Base-by-base conservation (phyloP, 352 stramenopile species). In the Globisporangium viniferum region DNA sequence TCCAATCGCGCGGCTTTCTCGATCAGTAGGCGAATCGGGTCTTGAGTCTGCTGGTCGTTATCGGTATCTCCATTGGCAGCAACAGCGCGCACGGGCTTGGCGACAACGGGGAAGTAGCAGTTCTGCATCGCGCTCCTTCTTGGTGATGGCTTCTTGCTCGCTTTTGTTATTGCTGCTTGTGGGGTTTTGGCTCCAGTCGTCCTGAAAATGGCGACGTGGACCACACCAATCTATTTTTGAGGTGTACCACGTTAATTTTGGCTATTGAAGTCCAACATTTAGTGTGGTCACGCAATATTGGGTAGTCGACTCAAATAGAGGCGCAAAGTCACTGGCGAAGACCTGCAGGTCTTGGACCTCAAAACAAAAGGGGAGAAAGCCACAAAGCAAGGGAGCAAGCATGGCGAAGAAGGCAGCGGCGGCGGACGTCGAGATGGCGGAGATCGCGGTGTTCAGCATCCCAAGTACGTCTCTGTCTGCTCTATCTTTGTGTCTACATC, bases 101-200 rank as follows among this genome's bases (percentile, higher is more conserved):
- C 75, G 24, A 72, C 72, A 49, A 72, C 62, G 9, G 84, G 88
- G 61, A 89, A 93, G 81, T 95, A 95, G 74, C 86, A 93, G 74
- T 95, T 95, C 75, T 95, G 88, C 88, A 95, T 95, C 31, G n/a
- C 10, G 63, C 7, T 49, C 20, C 20, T 46, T 35, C 20, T 46
- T 35, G 62, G 51, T 27, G 44, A 24, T 51, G 15, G 31, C 24
- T 27, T 55, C 49, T 35, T 58, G 36, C 20, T 62, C 39, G 63
- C 56, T 31, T 68, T 31, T 57, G 7, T 53, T 63, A 20, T 62
- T 59, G 12, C 36, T 44, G 12, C 39, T 46, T 46, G 39, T 46
- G 39, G 39, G 27, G 39, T 67, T 67, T 67, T 65, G 58, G 48
- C 49, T 62, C 60, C 53, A 63, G n/a, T 67, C 64, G 48, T 59